Percentiles rank a stretch among this genome's conserved stretches.
These are phyloP conservation scores for Mesembryanthemum crystallinum DNA, from an alignment of 148 eudicot species.

Conservation along the genomic window DNA sequence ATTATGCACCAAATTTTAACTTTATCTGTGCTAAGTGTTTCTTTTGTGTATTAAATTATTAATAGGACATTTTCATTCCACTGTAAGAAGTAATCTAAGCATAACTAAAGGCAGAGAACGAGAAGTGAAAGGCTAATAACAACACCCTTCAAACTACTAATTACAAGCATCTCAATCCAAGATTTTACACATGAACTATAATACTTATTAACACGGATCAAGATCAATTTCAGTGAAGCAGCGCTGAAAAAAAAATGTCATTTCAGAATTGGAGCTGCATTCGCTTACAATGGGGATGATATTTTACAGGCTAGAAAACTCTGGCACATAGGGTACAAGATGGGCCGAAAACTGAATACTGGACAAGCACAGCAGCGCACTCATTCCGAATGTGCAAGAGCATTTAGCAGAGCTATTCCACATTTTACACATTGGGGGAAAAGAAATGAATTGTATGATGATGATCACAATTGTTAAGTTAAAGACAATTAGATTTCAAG, in stretches of 20 bases:
- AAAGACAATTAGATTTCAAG: constrained; percentile 44
- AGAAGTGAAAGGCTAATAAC: too few species aligned
- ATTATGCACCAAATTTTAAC: too few species aligned
- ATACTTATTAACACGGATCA: neutral
- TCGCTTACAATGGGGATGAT: neutral
- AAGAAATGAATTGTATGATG: neutral
- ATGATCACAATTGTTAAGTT: neutral
- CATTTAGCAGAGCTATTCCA: constrained; percentile 6
- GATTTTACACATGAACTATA: neutral
- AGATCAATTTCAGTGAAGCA: neutral
- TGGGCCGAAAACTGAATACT: neutral
- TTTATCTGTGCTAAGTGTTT: too few species aligned
- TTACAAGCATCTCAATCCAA: neutral
- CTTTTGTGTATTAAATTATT: too few species aligned
- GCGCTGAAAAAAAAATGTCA: neutral
- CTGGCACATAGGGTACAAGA: neutral
- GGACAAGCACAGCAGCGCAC: neutral
- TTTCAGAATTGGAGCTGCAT: neutral
- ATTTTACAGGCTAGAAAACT: neutral
- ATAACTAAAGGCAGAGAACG: too few species aligned
- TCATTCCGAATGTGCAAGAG: neutral
- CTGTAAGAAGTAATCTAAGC: too few species aligned
- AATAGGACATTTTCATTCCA: too few species aligned
- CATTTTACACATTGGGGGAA: constrained; percentile 6
- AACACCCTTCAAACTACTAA: too few species aligned